phyloP scores from a whole-genome alignment of 179 eudicot genomes.

The Dionaea muscipula region DNA sequence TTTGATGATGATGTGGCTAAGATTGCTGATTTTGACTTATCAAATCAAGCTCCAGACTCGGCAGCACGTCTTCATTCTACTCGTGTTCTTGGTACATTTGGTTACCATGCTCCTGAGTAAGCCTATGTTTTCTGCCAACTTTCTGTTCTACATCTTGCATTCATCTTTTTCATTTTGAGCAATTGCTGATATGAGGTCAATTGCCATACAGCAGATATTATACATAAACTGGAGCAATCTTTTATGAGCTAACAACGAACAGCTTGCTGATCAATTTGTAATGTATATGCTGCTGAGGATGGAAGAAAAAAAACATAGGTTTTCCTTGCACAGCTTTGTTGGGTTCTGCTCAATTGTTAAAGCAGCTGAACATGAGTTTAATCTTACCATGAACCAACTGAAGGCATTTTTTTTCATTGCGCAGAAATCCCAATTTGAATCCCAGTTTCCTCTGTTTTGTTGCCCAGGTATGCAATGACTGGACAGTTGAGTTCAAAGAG shows the following conservation, averaged over 20 bases:
- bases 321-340: no score
- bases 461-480: slow-evolving; percentile 75
- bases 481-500: slow-evolving; percentile 88
- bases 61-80: slow-evolving; percentile 90
- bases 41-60: slow-evolving; percentile 84
- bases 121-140: slow-evolving; percentile 8
- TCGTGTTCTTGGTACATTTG: slow-evolving; percentile 82
- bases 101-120: slow-evolving; percentile 95
- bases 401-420: no score
- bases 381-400: no score
- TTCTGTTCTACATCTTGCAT: neutral
- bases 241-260: neutral
- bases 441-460: neutral
- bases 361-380: no score
- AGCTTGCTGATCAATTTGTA: neutral
- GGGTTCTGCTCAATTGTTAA: no score
- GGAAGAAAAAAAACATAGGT: no score
- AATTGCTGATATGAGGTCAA: neutral
- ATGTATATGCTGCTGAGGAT: no score
- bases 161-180: neutral
- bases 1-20: slow-evolving; percentile 75
- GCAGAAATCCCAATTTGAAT: no score
- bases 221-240: neutral
- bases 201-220: neutral
- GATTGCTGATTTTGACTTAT: slow-evolving; percentile 78